Evolutionary conservation across 2,329 filamentous ascomycete genomes (phyloP), one percentile per base, ranked within the genome.

Genomic region (Aspergillus persii): DNA sequence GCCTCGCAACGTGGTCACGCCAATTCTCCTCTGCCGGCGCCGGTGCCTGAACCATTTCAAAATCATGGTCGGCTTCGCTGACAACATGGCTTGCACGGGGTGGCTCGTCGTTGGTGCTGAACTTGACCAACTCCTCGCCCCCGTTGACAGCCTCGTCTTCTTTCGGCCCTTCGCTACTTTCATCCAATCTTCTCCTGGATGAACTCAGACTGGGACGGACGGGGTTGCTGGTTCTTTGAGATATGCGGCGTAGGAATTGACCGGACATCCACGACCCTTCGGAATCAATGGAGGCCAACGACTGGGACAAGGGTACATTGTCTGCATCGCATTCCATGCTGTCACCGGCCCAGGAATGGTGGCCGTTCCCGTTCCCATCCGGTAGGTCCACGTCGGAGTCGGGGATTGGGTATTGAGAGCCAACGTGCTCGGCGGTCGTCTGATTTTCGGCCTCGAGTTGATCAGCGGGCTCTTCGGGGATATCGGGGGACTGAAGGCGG

Each of bases 221-320:
- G 2, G 69, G 71, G 59, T 64, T 76, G 66, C 63, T 69, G 23
- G 60, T 68, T 50, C 63, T 80, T 48, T 77, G 73, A 68, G 70
- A 86, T 74, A 70, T 80, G 72, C 57, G 80, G 70, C 64, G 81
- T 80, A 81, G 74, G 62, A 83, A 81, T 58, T 88, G 87, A 15
- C 94, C 92, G 3, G 92, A 95, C 49, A 99, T 86, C 95, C 95
- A 99, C 0, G 93, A 97, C 4, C 86, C 95, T 78, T 99, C 95
- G 0, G 93, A 97, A 71, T 97, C 95, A 60, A 98, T 91, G 0
- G 93, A 97, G 2, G 92, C 95, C 18, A 98, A 82, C 0, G 94
- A 98, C 74, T 93, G 89, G 31, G 92, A 91, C 71, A 92, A 66
- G 36, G 78, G 76, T 23, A 76, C 72, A 49, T 77, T 79, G 63